Conservation (phyloP, 306 rosid genomes). For the Canavalia gladiata region DNA sequence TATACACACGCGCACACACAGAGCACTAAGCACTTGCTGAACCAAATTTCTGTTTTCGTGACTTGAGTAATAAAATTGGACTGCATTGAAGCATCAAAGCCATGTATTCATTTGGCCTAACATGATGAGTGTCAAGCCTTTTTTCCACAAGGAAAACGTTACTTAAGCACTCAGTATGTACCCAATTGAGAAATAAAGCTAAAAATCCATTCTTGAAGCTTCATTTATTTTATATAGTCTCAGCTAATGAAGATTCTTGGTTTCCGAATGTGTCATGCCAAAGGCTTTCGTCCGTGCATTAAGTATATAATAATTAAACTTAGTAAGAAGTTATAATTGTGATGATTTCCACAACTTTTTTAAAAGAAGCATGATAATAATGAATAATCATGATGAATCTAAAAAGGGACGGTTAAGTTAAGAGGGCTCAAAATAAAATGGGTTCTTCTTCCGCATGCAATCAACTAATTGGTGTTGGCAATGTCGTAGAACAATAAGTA, state of each 20-base stretch:
- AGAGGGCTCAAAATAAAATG: not conserved
- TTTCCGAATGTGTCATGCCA: not conserved
- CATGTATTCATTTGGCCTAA: not conserved
- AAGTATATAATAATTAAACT: not conserved
- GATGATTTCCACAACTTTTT: not conserved
- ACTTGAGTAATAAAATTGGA: not conserved
- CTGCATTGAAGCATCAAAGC: not conserved
- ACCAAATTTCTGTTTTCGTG: not conserved
- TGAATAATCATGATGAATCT: not conserved
- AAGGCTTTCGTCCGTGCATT: no score
- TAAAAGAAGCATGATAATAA: constrained; percentile 2
- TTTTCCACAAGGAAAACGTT: not conserved
- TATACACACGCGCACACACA: not conserved
- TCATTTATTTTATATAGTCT: not conserved
- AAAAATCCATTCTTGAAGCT: not conserved
- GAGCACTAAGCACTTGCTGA: not conserved
- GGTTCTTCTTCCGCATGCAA: constrained; percentile 4
- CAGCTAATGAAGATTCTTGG: not conserved
- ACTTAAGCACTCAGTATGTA: not conserved
- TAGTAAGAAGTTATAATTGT: not conserved
- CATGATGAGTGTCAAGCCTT: not conserved
- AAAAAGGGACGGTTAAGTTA: not conserved
- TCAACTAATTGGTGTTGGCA: constrained; percentile 1
- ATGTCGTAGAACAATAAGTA: not conserved
- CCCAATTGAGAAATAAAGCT: not conserved